A percentile compares a stretch with the other conserved stretches of the same genome.
Evolutionary conservation across 2,329 filamentous ascomycete genomes (phyloP).

Genomic region (Beauveria pseudobassiana): DNA sequence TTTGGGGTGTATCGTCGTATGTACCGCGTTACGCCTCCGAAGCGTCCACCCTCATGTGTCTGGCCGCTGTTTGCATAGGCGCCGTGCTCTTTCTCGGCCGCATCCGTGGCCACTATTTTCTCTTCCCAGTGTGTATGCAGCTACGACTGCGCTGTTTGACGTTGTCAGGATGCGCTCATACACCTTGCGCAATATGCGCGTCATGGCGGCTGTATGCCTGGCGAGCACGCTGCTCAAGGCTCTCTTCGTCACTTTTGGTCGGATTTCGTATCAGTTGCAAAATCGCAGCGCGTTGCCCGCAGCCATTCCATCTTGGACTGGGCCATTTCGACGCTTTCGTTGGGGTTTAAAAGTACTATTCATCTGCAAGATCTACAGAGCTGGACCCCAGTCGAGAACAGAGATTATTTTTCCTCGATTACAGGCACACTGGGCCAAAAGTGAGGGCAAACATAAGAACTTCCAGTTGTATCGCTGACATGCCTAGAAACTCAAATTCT

Average conservation of each 20-base stretch:
- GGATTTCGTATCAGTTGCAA: not conserved
- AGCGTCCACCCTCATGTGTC: not conserved
- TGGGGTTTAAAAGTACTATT: not conserved
- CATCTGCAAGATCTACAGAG: not conserved
- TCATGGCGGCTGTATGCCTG: not conserved
- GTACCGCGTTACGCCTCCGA: not conserved
- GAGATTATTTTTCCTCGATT: not conserved
- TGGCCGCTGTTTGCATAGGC: not conserved
- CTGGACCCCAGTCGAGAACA: not conserved
- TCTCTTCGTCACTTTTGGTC: not conserved
- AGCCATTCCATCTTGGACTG: not conserved
- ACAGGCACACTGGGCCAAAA: not conserved
- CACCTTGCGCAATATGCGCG: not conserved
- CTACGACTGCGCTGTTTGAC: not conserved
- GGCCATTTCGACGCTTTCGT: not conserved
- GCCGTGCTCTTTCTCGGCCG: not conserved
- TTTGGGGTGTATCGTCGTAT: not conserved
- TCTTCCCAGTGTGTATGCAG: not conserved
- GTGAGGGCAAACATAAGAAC: not conserved
- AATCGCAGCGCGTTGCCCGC: not conserved
- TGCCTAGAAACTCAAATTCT: not conserved
- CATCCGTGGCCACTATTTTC: not conserved
- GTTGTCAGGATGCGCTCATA: not conserved
- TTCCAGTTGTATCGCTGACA: not conserved
- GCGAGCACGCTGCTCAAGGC: not conserved